phyloP scores from a whole-genome alignment of 1,284 basidiomycete genomes.

The Naganishia sp. region DNA sequence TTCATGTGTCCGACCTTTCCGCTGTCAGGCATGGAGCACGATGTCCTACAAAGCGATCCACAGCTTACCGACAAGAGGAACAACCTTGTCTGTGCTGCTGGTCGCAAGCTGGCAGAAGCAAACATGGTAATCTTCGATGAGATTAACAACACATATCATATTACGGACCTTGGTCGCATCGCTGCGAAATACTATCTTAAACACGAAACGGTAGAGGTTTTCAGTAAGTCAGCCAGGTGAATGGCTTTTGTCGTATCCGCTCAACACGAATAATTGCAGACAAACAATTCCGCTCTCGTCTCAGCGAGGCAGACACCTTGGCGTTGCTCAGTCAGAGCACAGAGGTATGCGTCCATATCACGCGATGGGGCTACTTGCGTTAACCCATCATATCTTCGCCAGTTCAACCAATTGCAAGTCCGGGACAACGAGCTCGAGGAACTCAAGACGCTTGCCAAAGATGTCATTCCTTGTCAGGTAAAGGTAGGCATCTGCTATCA shows the following conservation, averaged over 20 bases:
- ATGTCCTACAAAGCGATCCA: slow-evolving; percentile 73
- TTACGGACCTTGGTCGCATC: slow-evolving; percentile 88
- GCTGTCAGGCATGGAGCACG: slow-evolving; percentile 70
- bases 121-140: slow-evolving; percentile 83
- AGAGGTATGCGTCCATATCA: slow-evolving; percentile 62
- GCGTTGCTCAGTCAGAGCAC: slow-evolving; percentile 84
- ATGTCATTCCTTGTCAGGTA: slow-evolving; percentile 74
- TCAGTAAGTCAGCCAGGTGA: slow-evolving; percentile 57
- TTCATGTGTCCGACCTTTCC: slow-evolving; percentile 7
- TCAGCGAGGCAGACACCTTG: slow-evolving; percentile 93
- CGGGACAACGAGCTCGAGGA: slow-evolving; percentile 88
- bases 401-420: slow-evolving; percentile 94
- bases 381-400: slow-evolving; percentile 2
- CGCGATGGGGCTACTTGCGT: background rate
- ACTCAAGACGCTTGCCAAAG: slow-evolving; percentile 69
- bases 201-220: slow-evolving; percentile 82
- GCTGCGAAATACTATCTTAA: slow-evolving; percentile 96
- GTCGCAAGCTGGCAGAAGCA: slow-evolving; percentile 68
- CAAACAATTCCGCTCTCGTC: slow-evolving; percentile 72
- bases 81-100: slow-evolving; percentile 71
- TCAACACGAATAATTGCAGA: slow-evolving; percentile 46
- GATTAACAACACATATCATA: slow-evolving; percentile 64
- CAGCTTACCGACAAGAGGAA: slow-evolving; percentile 72
- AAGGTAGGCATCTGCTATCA: slow-evolving; percentile 39
- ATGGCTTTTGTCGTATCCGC: too few relatives aligned